These are phyloP conservation scores for Streptanthus diversifolius DNA, from an alignment of 345 rosid genomes.

Conservation along the genomic window DNA sequence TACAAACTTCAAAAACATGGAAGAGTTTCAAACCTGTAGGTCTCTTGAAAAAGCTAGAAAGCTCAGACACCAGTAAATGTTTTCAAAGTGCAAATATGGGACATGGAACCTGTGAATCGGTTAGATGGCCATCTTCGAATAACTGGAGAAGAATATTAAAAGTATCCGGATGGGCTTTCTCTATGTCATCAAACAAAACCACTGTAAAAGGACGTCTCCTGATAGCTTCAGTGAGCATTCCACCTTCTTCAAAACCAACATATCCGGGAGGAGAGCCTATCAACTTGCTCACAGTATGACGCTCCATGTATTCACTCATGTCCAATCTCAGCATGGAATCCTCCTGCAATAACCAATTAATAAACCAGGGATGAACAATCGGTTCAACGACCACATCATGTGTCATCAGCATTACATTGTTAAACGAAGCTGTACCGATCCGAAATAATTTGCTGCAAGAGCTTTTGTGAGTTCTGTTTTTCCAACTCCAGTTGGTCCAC, in stretches of 20 bases:
- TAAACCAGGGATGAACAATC: neutral
- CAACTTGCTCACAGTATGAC: slow-evolving; percentile 90
- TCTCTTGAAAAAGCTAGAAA: neutral
- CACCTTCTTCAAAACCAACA: slow-evolving; percentile 91
- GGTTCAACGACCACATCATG: neutral
- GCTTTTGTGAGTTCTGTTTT: slow-evolving; percentile 95
- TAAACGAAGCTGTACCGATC: slow-evolving; percentile 61
- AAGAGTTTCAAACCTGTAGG: neutral
- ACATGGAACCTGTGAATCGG: slow-evolving; percentile 84
- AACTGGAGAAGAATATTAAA: slow-evolving; percentile 95
- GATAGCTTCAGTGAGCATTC: slow-evolving; percentile 91
- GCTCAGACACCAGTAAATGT: neutral
- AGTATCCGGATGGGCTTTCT: slow-evolving; percentile 94
- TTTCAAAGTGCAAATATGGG: neutral
- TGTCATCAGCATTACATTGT: neutral
- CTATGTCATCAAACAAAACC: slow-evolving; percentile 83
- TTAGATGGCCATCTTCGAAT: slow-evolving; percentile 96
- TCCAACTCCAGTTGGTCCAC: slow-evolving; percentile 99
- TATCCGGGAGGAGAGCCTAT: slow-evolving; percentile 98
- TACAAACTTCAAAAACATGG: neutral
- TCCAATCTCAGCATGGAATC: slow-evolving; percentile 91
- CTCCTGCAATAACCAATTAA: slow-evolving; percentile 52
- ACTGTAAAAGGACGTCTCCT: slow-evolving; percentile 88
- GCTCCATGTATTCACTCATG: slow-evolving; percentile 99
- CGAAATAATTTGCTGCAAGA: slow-evolving; percentile 78